A percentile compares a stretch with the other conserved stretches of the same genome.
These are phyloP conservation scores for Saururus chinensis DNA, from an alignment of 164 flowering plant genomes.

Conservation along the genomic window DNA sequence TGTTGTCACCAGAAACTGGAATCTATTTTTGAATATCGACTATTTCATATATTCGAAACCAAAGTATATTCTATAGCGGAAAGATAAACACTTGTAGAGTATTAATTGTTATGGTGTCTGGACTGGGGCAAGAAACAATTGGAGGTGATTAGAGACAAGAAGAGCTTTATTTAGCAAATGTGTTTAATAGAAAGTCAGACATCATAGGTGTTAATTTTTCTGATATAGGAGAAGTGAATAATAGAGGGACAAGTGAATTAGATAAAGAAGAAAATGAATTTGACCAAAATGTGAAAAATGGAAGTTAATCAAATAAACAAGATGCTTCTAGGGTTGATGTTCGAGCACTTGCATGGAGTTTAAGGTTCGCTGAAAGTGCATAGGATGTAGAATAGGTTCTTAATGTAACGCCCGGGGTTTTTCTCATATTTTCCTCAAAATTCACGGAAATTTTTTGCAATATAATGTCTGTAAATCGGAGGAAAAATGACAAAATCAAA, in stretches of 20 bases:
- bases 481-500: too few species aligned
- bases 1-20: slow-evolving; percentile 10
- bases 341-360: slow-evolving; percentile 44
- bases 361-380: slow-evolving; percentile 40
- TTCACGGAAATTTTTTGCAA: too few species aligned
- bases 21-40: slow-evolving; percentile 12
- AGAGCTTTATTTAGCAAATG: slow-evolving; percentile 12
- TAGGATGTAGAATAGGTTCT: slow-evolving; percentile 78
- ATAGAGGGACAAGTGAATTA: not conserved
- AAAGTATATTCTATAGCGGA: slow-evolving; percentile 9
- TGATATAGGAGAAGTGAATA: slow-evolving; percentile 7
- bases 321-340: slow-evolving; percentile 50
- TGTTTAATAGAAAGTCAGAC: slow-evolving; percentile 8
- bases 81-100: slow-evolving; percentile 16
- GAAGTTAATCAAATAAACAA: slow-evolving; percentile 13
- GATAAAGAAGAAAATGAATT: not conserved
- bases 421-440: too few species aligned
- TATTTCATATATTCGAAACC: slow-evolving; percentile 13
- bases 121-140: slow-evolving; percentile 32
- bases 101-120: slow-evolving; percentile 21
- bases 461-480: too few species aligned
- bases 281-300: not conserved
- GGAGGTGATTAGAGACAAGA: slow-evolving; percentile 18
- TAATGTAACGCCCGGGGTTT: too few species aligned
- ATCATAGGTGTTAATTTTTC: not conserved